Evolutionary conservation across 2,329 filamentous ascomycete genomes (phyloP), one percentile per base, ranked within the genome.

Genomic region (Zalaria sp.): DNA sequence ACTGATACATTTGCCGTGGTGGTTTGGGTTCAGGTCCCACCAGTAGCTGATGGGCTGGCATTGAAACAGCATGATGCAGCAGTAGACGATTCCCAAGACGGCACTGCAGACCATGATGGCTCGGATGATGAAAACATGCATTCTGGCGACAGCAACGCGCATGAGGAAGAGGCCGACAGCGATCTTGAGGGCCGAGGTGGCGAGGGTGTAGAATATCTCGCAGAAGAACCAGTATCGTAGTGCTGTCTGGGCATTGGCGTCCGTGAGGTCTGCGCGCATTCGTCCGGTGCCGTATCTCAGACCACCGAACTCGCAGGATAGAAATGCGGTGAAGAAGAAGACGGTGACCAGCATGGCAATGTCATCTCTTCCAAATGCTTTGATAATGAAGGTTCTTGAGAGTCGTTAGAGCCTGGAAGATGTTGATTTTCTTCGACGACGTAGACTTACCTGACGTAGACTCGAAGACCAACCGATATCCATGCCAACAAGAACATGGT

Each of bases 81-180:
- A 65, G 47, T 71, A 73, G 6, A 65, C 55, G 1, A 64, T 48
- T 3, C 71, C 66, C 38, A 71, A 62, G 4, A 67, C 37, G 1
- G 62, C 55, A 2, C 68, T 65, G 6, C 65, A 54, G n/a, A 51
- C 50, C 49, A 74, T 67, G n/a, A 72, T 58, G 7, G 55, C 43
- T 44, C 64, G 63, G 35, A 74, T 65, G 43, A 67, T 63, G 49
- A 57, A 58, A 32, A 63, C 57, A 42, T 75, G 69, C n/a, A 58
- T 44, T 34, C 51, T 57, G 34, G 62, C 57, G 29, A 68, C 55
- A 1, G 70, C 68, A 18, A 76, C 61, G 39, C 71, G 66, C 9
- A 74, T 63, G 35, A 75, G 63, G 45, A 73, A 72, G n/a, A 72
- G 57, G 4, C 63, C 68, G 40, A 75, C 68, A 1, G 71, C 67